These are phyloP conservation scores for Globisporangium spiculum DNA, from an alignment of 352 stramenopile genomes.

Conservation along the genomic window DNA sequence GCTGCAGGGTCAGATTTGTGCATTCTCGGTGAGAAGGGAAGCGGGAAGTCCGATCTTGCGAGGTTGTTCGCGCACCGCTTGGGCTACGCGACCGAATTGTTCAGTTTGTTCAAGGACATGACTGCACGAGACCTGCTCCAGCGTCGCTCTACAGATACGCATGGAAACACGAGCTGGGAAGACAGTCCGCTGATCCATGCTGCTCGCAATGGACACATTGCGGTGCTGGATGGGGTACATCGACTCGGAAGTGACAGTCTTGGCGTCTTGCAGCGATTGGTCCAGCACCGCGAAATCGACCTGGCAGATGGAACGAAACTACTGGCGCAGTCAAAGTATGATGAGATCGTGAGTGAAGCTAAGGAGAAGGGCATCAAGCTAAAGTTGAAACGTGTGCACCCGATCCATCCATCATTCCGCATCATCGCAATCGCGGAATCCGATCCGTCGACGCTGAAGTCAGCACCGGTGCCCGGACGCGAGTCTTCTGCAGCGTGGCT, in stretches of 20 bases:
- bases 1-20: slow-evolving; percentile 73
- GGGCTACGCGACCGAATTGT: slow-evolving; percentile 87
- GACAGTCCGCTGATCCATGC: slow-evolving; percentile 90
- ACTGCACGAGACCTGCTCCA: slow-evolving; percentile 91
- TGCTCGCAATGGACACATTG: slow-evolving; percentile 76
- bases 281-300: slow-evolving; percentile 88
- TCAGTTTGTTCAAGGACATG: slow-evolving; percentile 94
- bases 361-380: slow-evolving; percentile 19
- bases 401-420: slow-evolving; percentile 89
- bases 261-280: slow-evolving; percentile 78
- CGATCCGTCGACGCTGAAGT: slow-evolving; percentile 35
- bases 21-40: slow-evolving; percentile 78
- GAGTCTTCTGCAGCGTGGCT: slow-evolving; percentile 63
- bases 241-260: slow-evolving; percentile 90
- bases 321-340: slow-evolving; percentile 52
- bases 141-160: slow-evolving; percentile 79
- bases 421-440: slow-evolving; percentile 84
- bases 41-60: slow-evolving; percentile 76
- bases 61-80: slow-evolving; percentile 65
- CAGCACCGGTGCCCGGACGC: slow-evolving; percentile 27
- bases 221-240: slow-evolving; percentile 93
- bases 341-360: slow-evolving; percentile 35
- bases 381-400: slow-evolving; percentile 31
- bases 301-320: slow-evolving; percentile 89
- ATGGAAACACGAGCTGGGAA: slow-evolving; percentile 91